Percentiles rank a stretch among this genome's conserved stretches.
Conservation (phyloP, 352 stramenopile species). For the Phytophthora lateralis region DNA sequence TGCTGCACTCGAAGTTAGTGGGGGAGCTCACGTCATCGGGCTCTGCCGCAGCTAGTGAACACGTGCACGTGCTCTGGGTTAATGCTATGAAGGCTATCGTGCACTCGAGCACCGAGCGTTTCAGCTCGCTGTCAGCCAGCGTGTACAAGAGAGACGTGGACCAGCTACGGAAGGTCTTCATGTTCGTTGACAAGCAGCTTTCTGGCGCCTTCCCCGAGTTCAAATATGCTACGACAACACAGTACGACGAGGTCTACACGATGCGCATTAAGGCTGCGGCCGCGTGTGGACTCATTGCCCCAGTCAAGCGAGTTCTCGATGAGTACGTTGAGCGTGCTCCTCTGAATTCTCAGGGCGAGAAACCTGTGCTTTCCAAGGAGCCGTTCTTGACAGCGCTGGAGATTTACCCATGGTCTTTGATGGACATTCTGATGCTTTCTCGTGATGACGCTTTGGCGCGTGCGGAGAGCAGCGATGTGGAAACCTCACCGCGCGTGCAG, state of each 20-base stretch:
- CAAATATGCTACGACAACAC: slow-evolving; percentile 37
- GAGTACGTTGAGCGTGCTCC: slow-evolving; percentile 55
- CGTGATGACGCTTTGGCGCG: slow-evolving; percentile 44
- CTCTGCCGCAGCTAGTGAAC: slow-evolving; percentile 33
- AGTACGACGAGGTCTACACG: slow-evolving; percentile 62
- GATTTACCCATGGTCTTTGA: slow-evolving; percentile 58
- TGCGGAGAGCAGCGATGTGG: slow-evolving; percentile 44
- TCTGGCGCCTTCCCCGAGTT: slow-evolving; percentile 60
- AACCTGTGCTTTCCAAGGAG: slow-evolving; percentile 32
- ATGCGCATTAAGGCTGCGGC: slow-evolving; percentile 70
- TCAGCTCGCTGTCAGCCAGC: slow-evolving; percentile 47
- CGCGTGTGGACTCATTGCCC: slow-evolving; percentile 47
- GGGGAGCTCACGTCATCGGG: slow-evolving; percentile 30
- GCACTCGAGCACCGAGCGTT: slow-evolving; percentile 66
- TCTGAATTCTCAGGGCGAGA: slow-evolving; percentile 20
- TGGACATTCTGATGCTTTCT: slow-evolving; percentile 59
- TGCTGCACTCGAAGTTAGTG: slow-evolving; percentile 56
- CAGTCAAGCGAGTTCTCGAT: slow-evolving; percentile 59
- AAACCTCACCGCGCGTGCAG: slow-evolving; percentile 45
- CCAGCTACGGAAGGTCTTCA: slow-evolving; percentile 60
- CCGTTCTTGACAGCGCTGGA: slow-evolving; percentile 56
- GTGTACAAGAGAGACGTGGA: slow-evolving; percentile 47
- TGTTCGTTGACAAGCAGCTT: slow-evolving; percentile 67
- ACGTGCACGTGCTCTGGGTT: slow-evolving; percentile 55
- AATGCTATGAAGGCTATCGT: slow-evolving; percentile 65